Conservation (phyloP, 768 basidiomycete species). For the Lentinula raphanica region DNA sequence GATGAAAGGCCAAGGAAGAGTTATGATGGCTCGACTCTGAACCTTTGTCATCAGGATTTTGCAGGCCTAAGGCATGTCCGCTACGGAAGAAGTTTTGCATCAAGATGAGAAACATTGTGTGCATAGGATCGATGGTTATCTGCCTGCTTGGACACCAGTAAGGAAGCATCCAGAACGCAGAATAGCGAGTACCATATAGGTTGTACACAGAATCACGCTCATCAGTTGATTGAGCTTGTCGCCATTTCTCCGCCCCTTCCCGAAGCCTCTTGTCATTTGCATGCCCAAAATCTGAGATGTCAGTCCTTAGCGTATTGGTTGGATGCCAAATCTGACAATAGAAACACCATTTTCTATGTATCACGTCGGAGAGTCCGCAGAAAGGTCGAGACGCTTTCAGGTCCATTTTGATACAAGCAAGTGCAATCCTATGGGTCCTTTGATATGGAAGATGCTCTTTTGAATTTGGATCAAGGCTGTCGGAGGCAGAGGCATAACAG, state of each 20-base stretch:
- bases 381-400: neutral
- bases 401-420: neutral
- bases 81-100: neutral
- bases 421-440: conserved; percentile 5
- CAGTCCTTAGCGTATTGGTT: neutral
- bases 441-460: neutral
- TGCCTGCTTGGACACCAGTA: conserved; percentile 29
- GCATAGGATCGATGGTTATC: conserved; percentile 32
- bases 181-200: conserved; percentile 21
- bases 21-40: no score
- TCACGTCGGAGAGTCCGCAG: neutral
- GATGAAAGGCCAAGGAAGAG: no score
- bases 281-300: conserved; percentile 13
- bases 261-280: conserved; percentile 10
- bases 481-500: neutral
- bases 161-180: conserved; percentile 22
- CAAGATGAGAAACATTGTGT: conserved; percentile 11
- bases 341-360: neutral
- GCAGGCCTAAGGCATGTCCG: neutral
- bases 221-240: conserved; percentile 11
- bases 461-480: neutral
- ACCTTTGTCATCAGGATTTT: no score
- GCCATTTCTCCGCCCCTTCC: conserved; percentile 17
- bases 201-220: conserved; percentile 12
- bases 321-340: neutral